Conservation (phyloP, 192 early-diverging fungal genomes). For the Coemansia sp. region DNA sequence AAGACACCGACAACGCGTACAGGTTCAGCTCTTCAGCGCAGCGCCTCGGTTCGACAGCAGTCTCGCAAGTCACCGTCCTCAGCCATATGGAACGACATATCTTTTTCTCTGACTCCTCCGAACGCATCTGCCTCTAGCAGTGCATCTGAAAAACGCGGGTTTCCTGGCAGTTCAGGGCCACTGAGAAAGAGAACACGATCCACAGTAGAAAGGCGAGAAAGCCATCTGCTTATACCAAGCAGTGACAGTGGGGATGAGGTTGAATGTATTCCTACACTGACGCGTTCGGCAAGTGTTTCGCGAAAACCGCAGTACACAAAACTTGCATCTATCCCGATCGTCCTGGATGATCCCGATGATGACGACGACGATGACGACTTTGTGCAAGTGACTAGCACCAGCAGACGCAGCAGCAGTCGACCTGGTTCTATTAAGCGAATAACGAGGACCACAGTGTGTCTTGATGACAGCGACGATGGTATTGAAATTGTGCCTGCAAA, state of each 20-base stretch:
- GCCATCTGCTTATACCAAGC: constrained; percentile 8
- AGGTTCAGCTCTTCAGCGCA: constrained; percentile 1
- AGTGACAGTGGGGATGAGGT: constrained; percentile 24
- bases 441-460: background rate
- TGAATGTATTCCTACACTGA: constrained; percentile 17
- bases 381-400: constrained; percentile 3
- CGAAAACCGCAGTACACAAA: background rate
- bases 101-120: background rate
- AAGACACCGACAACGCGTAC: background rate
- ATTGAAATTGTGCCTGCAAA: background rate
- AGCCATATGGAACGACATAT: background rate
- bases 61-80: background rate
- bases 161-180: background rate
- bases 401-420: background rate
- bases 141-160: no score
- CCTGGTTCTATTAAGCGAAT: background rate
- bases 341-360: constrained; percentile 2
- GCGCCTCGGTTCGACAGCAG: background rate
- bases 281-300: constrained; percentile 1
- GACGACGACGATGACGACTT: constrained; percentile 32
- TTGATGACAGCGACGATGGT: background rate
- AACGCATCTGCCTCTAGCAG: background rate
- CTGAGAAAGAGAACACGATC: background rate
- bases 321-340: background rate
- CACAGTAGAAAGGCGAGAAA: background rate